A percentile compares a stretch with the other conserved stretches of the same genome.
Conservation (phyloP, 1,284 basidiomycete species). For the Bothia castanella region DNA sequence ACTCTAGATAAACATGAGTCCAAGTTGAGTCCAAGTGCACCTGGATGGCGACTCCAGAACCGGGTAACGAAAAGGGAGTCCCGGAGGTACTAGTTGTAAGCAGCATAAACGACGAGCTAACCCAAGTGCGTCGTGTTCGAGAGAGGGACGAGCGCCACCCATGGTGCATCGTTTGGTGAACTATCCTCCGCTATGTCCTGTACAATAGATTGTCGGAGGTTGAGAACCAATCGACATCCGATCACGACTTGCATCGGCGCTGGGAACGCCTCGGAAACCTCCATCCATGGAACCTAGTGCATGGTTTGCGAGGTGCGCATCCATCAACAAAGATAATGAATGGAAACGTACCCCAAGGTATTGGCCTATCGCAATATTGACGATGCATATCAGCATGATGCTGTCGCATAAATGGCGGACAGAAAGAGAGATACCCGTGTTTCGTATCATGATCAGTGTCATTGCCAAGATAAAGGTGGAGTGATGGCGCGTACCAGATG, state of each 20-base stretch:
- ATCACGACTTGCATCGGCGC: not conserved
- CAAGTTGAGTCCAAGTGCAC: too few relatives aligned
- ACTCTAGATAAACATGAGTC: too few relatives aligned
- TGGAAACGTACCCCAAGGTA: constrained; percentile 11
- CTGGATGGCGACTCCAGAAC: too few relatives aligned
- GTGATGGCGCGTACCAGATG: constrained; percentile 14
- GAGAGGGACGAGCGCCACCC: not conserved
- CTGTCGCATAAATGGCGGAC: not conserved
- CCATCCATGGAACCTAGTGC: not conserved
- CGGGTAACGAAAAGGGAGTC: too few relatives aligned
- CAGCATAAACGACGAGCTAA: too few relatives aligned
- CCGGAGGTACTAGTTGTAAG: too few relatives aligned
- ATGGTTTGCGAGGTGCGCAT: not conserved
- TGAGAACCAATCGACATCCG: not conserved
- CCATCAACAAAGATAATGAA: not conserved
- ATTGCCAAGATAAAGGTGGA: not conserved
- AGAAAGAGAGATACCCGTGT: not conserved
- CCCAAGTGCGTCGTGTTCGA: too few relatives aligned
- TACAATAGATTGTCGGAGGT: not conserved
- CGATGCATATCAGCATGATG: constrained; percentile 6
- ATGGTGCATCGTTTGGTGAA: not conserved
- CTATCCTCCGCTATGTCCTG: not conserved
- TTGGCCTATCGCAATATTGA: constrained; percentile 6
- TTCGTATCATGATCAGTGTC: not conserved
- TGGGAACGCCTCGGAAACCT: not conserved